These are phyloP conservation scores for Pharus latifolius DNA, from an alignment of 176 grass and related monocot genomes.

Conservation along the genomic window DNA sequence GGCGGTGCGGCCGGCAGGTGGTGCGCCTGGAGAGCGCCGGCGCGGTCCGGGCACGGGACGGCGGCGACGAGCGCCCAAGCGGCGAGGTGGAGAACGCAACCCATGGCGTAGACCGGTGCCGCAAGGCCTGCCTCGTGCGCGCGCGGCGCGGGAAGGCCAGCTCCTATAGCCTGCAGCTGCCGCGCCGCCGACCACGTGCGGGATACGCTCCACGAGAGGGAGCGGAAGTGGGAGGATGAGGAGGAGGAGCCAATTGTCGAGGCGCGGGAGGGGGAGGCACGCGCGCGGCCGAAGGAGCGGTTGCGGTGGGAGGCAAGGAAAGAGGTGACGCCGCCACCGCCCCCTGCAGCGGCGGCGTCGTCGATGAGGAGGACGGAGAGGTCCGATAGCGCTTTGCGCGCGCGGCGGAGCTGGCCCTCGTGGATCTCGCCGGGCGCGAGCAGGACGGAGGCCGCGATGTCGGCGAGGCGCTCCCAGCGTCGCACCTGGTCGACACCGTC, in stretches of 20 bases:
- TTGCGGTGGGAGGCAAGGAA: conserved; percentile 66
- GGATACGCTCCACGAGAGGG: conserved; percentile 94
- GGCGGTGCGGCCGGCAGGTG: conserved; percentile 37
- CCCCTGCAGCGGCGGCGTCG: conserved; percentile 43
- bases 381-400: conserved; percentile 69
- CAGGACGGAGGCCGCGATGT: conserved; percentile 54
- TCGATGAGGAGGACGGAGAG: conserved; percentile 72
- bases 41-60: conserved; percentile 79
- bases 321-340: conserved; percentile 18
- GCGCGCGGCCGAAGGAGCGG: conserved; percentile 84
- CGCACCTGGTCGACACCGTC: conserved; percentile 70
- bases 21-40: conserved; percentile 36
- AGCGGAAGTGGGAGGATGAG: conserved; percentile 59
- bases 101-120: conserved; percentile 54
- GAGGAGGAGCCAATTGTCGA: background rate
- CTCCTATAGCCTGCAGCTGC: conserved; percentile 73
- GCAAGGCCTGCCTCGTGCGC: conserved; percentile 54
- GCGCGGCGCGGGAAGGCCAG: conserved; percentile 53
- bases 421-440: conserved; percentile 23
- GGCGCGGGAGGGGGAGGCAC: conserved; percentile 23
- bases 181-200: conserved; percentile 81
- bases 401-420: conserved; percentile 71
- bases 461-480: conserved; percentile 71
- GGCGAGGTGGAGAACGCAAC: conserved; percentile 59
- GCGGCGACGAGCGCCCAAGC: conserved; percentile 76